Conservation (phyloP, 2,329 filamentous ascomycete species). For the Cladosporium colombiae region DNA sequence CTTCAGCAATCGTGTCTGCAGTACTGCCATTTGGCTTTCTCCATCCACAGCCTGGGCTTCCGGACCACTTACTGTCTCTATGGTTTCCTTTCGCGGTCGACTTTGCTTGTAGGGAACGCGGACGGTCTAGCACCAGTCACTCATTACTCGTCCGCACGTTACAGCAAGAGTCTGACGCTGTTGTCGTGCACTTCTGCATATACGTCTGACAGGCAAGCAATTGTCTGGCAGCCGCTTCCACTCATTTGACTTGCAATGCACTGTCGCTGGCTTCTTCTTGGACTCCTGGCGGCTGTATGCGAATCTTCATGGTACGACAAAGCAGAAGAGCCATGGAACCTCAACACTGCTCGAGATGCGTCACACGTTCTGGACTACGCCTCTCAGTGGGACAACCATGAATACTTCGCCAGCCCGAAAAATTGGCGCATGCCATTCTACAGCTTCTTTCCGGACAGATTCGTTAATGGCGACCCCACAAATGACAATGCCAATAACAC, state of each 20-base stretch:
- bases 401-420: slow-evolving; percentile 55
- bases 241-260: background rate
- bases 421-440: slow-evolving; percentile 69
- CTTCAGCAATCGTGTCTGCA: slow-evolving; percentile 1
- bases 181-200: background rate
- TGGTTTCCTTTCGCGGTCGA: background rate
- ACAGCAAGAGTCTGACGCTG: background rate
- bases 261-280: slow-evolving; percentile 4
- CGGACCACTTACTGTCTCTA: background rate
- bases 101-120: background rate
- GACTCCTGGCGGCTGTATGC: background rate
- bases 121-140: background rate
- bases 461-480: slow-evolving; percentile 63
- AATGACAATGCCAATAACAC: slow-evolving; percentile 66
- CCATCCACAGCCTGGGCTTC: background rate
- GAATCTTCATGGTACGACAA: slow-evolving; percentile 48
- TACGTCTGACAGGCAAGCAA: background rate
- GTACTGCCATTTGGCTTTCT: background rate
- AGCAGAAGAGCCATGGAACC: slow-evolving; percentile 56
- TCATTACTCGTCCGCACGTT: background rate
- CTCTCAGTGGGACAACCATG: slow-evolving; percentile 56
- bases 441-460: slow-evolving; percentile 64
- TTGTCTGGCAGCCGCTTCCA: background rate
- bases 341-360: slow-evolving; percentile 62
- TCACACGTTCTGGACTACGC: slow-evolving; percentile 58